Base-by-base conservation (phyloP, 2,329 filamentous ascomycete genomes). In the Pyrenophora graminea region DNA sequence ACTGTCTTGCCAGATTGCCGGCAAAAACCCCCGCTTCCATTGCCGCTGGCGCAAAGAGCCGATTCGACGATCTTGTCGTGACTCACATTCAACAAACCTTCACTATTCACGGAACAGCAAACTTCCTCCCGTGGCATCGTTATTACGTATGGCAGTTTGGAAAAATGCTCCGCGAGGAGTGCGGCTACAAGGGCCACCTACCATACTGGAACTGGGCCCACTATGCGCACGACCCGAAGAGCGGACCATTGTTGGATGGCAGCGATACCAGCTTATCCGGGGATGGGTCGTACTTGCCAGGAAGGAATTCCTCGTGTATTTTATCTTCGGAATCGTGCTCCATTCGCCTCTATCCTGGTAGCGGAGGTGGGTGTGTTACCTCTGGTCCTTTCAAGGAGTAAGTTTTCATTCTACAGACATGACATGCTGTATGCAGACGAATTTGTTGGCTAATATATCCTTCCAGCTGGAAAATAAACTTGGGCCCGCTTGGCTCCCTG, bases 231-330 rank as follows among this genome's bases (percentile, higher is more conserved):
- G 76, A 83, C 41, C 68, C 68, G 1, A 43, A 53, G 55, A 74
- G 75, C 48, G 81, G 80, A 0, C 78, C 80, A 13, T 63, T 84
- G 42, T 84, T 85, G 53, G 80, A 82, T 55, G 82, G 82, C 39
- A 79, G 77, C 53, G 76, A 74, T 19, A 79, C 76, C 45, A 72
- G 75, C 39, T 63, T 72, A 59, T 63, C 76, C 27, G 78, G 80
- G 18, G 78, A 82, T 51, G 80, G 80, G 19, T 67, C 47, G 2
- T 69, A 63, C 44, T 61, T 55, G 5, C 31, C 54, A 3, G 58
- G 55, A 3, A 55, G 60, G 32, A 74, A 58, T 62, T 67, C 30
- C 38, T 58, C 63, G 10, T 68, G 67, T 45, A 58, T 70, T 19
- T 64, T 63, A 0, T 55, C 48, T 3, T 43, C 41, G 4, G 46